These are phyloP conservation scores for Acanthamoeba lenticulata DNA, from an alignment of 208 protist species.

Conservation along the genomic window DNA sequence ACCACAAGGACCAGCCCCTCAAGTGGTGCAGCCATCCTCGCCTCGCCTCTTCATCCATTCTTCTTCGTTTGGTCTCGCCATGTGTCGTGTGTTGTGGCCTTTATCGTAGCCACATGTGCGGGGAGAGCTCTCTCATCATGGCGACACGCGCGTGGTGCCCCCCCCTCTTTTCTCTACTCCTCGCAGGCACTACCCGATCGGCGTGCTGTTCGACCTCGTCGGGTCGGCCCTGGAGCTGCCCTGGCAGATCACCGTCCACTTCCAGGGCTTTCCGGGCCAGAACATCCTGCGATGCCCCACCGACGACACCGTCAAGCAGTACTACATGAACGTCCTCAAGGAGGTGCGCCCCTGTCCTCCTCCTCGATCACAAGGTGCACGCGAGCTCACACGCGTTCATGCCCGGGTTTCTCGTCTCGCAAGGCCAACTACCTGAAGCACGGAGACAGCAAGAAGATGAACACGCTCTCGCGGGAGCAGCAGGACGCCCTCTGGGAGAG, in stretches of 20 bases:
- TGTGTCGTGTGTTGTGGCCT: not conserved
- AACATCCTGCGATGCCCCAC: slow-evolving; percentile 38
- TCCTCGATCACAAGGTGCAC: not conserved
- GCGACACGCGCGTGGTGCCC: not conserved
- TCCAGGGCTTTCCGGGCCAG: slow-evolving; percentile 38
- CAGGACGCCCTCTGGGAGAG: slow-evolving; percentile 45
- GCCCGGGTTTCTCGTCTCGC: not conserved
- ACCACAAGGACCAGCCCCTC: not conserved
- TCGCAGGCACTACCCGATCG: slow-evolving; percentile 56
- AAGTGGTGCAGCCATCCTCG: not conserved
- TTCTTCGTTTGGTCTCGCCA: not conserved
- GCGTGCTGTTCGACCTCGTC: slow-evolving; percentile 51
- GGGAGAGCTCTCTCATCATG: too few relatives aligned
- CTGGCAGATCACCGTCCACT: slow-evolving; percentile 48
- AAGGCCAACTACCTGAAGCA: slow-evolving; percentile 65
- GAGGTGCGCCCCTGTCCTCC: not conserved
- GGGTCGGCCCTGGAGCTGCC: slow-evolving; percentile 6
- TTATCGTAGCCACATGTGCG: not conserved
- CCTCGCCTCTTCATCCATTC: not conserved
- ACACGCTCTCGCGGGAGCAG: slow-evolving; percentile 16
- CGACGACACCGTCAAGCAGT: slow-evolving; percentile 40
- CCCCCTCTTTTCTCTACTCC: not conserved
- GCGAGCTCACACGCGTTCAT: not conserved
- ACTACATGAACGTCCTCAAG: slow-evolving; percentile 66
- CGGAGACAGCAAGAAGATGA: slow-evolving; percentile 54